Conservation (phyloP, 805 yeast genomes). For the Myxozyma sirexii region DNA sequence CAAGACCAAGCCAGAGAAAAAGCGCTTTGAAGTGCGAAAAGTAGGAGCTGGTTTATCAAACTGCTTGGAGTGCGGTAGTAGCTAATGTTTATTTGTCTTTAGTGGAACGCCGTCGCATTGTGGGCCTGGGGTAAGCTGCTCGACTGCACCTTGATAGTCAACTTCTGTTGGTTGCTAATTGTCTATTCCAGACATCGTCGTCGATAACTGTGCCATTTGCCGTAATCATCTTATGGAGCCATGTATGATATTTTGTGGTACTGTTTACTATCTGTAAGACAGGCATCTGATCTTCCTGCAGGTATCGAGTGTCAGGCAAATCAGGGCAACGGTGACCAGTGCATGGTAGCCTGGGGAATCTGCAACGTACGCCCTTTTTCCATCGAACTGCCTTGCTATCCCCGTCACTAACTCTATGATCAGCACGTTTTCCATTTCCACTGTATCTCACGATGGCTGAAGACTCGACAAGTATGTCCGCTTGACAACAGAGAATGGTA, state of each 20-base stretch:
- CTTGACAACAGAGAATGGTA: constrained; percentile 90
- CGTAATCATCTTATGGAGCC: constrained; percentile 98
- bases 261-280: neutral
- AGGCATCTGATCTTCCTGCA: neutral
- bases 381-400: neutral
- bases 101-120: constrained; percentile 99
- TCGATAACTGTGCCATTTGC: constrained; percentile 97
- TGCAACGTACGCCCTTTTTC: constrained; percentile 57
- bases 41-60: constrained; percentile 24
- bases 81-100: constrained; percentile 3
- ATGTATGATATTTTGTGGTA: constrained; percentile 50
- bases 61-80: neutral
- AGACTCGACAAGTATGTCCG: constrained; percentile 95
- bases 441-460: constrained; percentile 94
- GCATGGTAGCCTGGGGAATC: constrained; percentile 95
- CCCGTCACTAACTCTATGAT: neutral
- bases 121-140: constrained; percentile 79
- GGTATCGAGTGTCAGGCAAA: constrained; percentile 86
- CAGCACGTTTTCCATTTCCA: constrained; percentile 96
- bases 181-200: constrained; percentile 61
- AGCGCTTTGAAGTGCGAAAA: constrained; percentile 87
- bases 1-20: constrained; percentile 46
- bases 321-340: constrained; percentile 67
- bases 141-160: neutral
- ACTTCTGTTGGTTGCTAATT: neutral